phyloP scores from a whole-genome alignment of 176 grass and related monocot genomes.

The Musa beccarii region DNA sequence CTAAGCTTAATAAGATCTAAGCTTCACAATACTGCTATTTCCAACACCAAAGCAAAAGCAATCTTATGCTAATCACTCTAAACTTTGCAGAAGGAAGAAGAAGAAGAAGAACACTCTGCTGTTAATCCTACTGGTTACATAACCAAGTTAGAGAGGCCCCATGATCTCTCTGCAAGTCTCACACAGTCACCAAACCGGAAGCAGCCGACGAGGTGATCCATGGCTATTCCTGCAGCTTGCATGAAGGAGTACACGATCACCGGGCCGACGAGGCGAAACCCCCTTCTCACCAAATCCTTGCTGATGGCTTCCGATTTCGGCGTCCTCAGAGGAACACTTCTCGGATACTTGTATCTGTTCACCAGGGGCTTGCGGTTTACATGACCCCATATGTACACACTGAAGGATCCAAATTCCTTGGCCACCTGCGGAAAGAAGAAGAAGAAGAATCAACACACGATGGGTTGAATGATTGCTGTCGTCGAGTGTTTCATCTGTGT shows the following conservation, averaged over 20 bases:
- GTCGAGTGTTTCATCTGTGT: no score
- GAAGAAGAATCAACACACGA: background rate
- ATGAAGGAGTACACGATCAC: slow-evolving; percentile 98
- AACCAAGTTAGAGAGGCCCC: no score
- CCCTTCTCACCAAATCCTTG: slow-evolving; percentile 78
- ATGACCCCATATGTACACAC: slow-evolving; percentile 87
- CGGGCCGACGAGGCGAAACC: slow-evolving; percentile 76
- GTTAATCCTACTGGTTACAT: no score
- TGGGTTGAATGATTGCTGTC: background rate
- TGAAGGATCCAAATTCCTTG: slow-evolving; percentile 85
- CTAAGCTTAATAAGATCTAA: no score
- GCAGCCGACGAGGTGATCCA: slow-evolving; percentile 81
- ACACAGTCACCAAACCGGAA: slow-evolving; percentile 67
- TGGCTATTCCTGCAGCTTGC: slow-evolving; percentile 72
- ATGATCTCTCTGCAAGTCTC: slow-evolving; percentile 26
- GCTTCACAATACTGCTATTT: no score
- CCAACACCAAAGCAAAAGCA: no score
- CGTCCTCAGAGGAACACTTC: slow-evolving; percentile 68
- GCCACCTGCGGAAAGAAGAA: slow-evolving; percentile 29
- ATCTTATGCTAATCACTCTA: no score
- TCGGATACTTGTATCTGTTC: slow-evolving; percentile 61
- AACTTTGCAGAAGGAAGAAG: no score
- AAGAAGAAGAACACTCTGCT: no score
- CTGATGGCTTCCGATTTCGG: slow-evolving; percentile 82
- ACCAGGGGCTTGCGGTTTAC: slow-evolving; percentile 72